These are phyloP conservation scores for Batkoa obscura DNA, from an alignment of 371 early-diverging fungal genomes.

Conservation along the genomic window DNA sequence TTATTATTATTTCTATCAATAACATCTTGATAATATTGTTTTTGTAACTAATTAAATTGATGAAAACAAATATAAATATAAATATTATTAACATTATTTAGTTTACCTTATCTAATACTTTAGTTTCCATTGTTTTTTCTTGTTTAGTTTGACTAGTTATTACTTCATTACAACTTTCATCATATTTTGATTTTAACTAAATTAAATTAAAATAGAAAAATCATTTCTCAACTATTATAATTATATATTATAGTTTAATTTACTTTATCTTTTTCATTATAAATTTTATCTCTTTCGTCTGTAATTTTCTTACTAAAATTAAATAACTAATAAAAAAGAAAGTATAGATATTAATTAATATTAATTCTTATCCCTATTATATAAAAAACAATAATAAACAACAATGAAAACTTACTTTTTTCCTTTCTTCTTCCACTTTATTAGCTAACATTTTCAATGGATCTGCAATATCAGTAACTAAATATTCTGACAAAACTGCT, in stretches of 20 bases:
- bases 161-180: conserved; percentile 44
- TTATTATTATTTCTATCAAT: conserved; percentile 61
- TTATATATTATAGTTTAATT: too few relatives aligned
- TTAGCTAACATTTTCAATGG: conserved; percentile 25
- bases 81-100: too few relatives aligned
- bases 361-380: conserved; percentile 45
- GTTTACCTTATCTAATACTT: conserved; percentile 25
- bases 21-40: conserved; percentile 36
- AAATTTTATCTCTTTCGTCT: conserved; percentile 36
- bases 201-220: not conserved
- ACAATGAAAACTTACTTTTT: conserved; percentile 31
- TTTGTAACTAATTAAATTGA: conserved; percentile 17
- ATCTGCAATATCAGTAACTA: conserved; percentile 29
- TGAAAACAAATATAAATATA: not conserved
- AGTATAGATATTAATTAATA: too few relatives aligned
- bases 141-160: conserved; percentile 25
- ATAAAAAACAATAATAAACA: not conserved
- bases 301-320: not conserved
- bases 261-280: conserved; percentile 47
- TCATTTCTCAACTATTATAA: not conserved
- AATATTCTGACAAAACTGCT: conserved; percentile 26
- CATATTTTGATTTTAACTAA: conserved; percentile 36
- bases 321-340: not conserved
- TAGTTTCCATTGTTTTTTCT: conserved; percentile 30
- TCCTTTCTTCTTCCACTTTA: conserved; percentile 50